These are phyloP conservation scores for Gynandropsis gynandra DNA, from an alignment of 345 rosid genomes.

Conservation along the genomic window DNA sequence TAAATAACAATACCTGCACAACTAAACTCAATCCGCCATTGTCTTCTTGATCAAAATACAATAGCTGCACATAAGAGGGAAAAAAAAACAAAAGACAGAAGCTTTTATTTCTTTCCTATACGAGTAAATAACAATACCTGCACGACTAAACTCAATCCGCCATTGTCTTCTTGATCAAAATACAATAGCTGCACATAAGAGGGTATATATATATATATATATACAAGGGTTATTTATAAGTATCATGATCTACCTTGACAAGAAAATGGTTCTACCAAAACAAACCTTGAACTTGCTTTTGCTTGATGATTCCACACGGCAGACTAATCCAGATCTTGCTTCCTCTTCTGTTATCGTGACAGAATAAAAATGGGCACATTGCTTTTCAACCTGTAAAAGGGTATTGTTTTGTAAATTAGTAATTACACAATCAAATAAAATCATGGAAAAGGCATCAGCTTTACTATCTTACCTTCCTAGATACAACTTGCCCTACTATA, in stretches of 20 bases:
- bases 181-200: constrained; percentile 70
- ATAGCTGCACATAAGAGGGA: constrained; percentile 54
- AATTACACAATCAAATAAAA: constrained; percentile 12
- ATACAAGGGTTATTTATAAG: too few species aligned
- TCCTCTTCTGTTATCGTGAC: constrained; percentile 84
- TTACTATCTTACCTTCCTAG: constrained; percentile 54
- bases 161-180: constrained; percentile 73
- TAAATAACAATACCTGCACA: constrained; percentile 54
- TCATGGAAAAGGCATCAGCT: constrained; percentile 12
- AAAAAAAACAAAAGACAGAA: too few species aligned
- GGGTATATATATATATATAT: background rate
- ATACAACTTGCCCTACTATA: constrained; percentile 48
- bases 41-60: constrained; percentile 82
- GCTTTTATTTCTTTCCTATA: too few species aligned
- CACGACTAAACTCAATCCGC: constrained; percentile 85
- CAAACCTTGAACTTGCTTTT: constrained; percentile 97
- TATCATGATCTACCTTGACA: constrained; percentile 4
- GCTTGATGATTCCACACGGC: constrained; percentile 85
- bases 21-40: constrained; percentile 84
- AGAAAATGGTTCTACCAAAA: constrained; percentile 5
- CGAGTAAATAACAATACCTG: constrained; percentile 46
- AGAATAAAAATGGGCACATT: constrained; percentile 95
- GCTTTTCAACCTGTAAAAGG: constrained; percentile 87
- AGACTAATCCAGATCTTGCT: constrained; percentile 76
- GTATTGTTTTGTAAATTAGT: constrained; percentile 7